Base-by-base conservation (phyloP, 208 protist species). In the Phytomonas sp. region DNA sequence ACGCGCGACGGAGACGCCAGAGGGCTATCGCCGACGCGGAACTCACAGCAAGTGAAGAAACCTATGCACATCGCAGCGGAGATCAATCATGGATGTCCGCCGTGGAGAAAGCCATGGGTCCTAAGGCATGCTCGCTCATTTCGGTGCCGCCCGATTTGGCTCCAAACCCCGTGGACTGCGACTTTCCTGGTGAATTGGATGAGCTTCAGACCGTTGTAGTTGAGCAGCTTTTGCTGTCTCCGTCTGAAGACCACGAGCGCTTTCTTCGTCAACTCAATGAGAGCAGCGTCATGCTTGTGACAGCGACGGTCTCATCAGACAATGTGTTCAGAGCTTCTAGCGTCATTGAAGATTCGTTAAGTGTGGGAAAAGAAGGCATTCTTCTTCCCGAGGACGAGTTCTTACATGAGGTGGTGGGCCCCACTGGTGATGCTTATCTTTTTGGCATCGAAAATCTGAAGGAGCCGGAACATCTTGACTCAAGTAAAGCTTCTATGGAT, bases 201-300 rank as follows among this genome's bases (percentile, higher is more conserved):
- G 83, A 91, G 56, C 76, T 93, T 36, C 85, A 93, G 72, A 76
- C 85, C 31, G 86, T 93, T 76, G 85, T 96, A 66, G 87, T 96
- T 11, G 86, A 93, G 69, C 87, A 93, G 75, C 80, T 91, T 28
- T 81, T 96, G 66, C 80, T 96, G 26, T 82, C 79, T 29, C 76
- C 83, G 28, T 84, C 88, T 26, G 81, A 81, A 60, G 73, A 81
- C 56, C 86, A 91, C 79, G 79, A 85, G 26, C 68, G 67, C 4
- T 93, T 96, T 37, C 76, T 96, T 28, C 78, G 77, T 28, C 91
- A 92, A 71, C 75, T 96, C 8, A 93, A 91, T 70, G 66, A 83
- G 62, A 93, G 86, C 78, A 88, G 89, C 66, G 82, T 96, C 68
- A 87, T 81, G 32, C 83, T 92, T 60, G 72, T 92, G 37, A 82